Evolutionary conservation across 371 early-diverging fungal species (phyloP).

Genomic region (Mucor irregularis): DNA sequence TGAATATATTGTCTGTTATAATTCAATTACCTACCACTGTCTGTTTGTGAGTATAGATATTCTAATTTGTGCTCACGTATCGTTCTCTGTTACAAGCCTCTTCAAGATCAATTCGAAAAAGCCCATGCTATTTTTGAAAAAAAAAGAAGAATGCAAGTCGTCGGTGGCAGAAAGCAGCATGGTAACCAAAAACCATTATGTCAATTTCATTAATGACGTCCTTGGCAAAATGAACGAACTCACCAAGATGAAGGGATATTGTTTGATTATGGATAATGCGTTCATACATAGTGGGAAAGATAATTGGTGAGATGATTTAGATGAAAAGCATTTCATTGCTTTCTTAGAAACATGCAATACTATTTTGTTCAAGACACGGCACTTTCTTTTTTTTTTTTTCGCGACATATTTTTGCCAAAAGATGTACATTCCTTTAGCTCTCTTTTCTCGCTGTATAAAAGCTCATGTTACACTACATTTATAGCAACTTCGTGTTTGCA

Average conservation of each 20-base stretch:
- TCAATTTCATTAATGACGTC: conserved; percentile 14
- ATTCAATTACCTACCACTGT: too few species aligned
- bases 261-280: neutral
- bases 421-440: too few species aligned
- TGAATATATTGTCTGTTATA: neutral
- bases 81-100: conserved; percentile 4
- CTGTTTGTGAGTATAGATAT: too few species aligned
- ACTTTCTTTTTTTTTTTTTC: too few species aligned
- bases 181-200: conserved; percentile 13
- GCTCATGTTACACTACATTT: too few species aligned
- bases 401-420: too few species aligned
- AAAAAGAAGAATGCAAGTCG: conserved; percentile 18
- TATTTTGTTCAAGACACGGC: too few species aligned
- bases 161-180: conserved; percentile 8
- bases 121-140: conserved; percentile 11
- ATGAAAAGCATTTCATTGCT: too few species aligned
- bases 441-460: too few species aligned
- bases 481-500: too few species aligned
- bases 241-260: conserved; percentile 5
- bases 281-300: neutral
- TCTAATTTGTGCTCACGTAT: conserved; percentile 1
- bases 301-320: too few species aligned
- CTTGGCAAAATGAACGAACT: conserved; percentile 17
- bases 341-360: too few species aligned
- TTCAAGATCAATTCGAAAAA: conserved; percentile 15